phyloP scores from a whole-genome alignment of 768 basidiomycete genomes.

The Sarcomyxa edulis region DNA sequence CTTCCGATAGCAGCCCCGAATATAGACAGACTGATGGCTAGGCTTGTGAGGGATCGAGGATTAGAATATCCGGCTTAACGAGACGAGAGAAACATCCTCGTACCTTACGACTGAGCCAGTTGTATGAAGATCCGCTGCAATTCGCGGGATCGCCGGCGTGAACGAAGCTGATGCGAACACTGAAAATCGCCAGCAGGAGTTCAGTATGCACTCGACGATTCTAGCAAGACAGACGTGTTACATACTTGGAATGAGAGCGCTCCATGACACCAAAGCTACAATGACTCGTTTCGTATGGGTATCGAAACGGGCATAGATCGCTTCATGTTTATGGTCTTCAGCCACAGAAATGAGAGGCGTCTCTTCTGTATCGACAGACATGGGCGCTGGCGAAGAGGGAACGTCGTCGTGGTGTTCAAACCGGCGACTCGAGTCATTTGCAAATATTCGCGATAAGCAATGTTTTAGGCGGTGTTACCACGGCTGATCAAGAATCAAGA shows the following conservation, averaged over 20 bases:
- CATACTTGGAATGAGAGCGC: conserved; percentile 59
- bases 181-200: conserved; percentile 23
- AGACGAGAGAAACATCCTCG: too few species aligned
- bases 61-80: not conserved
- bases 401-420: too few species aligned
- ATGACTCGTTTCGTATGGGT: conserved; percentile 44
- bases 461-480: too few species aligned
- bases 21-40: conserved; percentile 48
- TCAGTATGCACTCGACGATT: too few species aligned
- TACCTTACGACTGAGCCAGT: conserved; percentile 56
- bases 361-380: too few species aligned
- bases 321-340: too few species aligned
- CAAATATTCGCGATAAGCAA: too few species aligned
- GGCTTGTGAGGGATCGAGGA: conserved; percentile 18
- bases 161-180: conserved; percentile 69
- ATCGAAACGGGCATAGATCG: conserved; percentile 57
- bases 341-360: too few species aligned
- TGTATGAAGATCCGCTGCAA: conserved; percentile 58
- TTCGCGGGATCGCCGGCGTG: conserved; percentile 69
- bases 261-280: conserved; percentile 51
- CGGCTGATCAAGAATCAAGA: too few species aligned
- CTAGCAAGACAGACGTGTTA: not conserved
- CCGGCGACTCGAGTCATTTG: too few species aligned
- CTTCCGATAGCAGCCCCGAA: conserved; percentile 39
- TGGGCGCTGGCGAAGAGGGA: too few species aligned